These are phyloP conservation scores for Mucor circinelloides DNA, from an alignment of 371 early-diverging fungal genomes.

Conservation along the genomic window DNA sequence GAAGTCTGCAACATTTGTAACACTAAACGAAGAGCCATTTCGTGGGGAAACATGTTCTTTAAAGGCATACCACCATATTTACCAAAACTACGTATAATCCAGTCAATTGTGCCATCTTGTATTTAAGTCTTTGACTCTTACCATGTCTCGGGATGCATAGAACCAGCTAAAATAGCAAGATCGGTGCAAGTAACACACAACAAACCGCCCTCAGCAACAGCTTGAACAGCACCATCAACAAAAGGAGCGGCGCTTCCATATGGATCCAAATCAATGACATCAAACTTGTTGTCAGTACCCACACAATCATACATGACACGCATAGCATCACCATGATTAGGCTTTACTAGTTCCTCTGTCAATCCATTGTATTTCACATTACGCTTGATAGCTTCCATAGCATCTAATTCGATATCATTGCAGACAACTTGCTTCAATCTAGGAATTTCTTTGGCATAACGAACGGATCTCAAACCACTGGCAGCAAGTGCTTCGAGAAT, in stretches of 20 bases:
- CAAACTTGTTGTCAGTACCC: conserved; percentile 62
- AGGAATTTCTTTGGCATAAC: conserved; percentile 97
- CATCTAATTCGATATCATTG: conserved; percentile 94
- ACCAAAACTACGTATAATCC: conserved; percentile 59
- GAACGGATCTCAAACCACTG: conserved; percentile 97
- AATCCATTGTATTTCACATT: conserved; percentile 90
- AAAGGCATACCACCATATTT: conserved; percentile 96
- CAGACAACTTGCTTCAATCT: conserved; percentile 83
- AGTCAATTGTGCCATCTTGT: not conserved
- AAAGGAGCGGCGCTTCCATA: conserved; percentile 99
- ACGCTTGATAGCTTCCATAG: conserved; percentile 88
- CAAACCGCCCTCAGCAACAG: conserved; percentile 93
- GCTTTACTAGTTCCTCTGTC: conserved; percentile 68
- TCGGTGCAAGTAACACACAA: conserved; percentile 99
- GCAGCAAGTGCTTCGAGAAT: conserved; percentile 98
- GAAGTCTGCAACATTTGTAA: conserved; percentile 84
- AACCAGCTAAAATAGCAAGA: conserved; percentile 95
- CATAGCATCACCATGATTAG: conserved; percentile 88
- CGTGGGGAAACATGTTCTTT: conserved; percentile 81
- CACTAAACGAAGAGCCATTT: conserved; percentile 90
- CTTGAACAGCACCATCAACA: conserved; percentile 95
- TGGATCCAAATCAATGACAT: conserved; percentile 97
- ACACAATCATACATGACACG: conserved; percentile 84
- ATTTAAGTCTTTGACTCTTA: conserved; percentile 30
- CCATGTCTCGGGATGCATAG: conserved; percentile 91